Evolutionary conservation across 768 basidiomycete genomes (phyloP).

Genomic region (Mycena galopus): DNA sequence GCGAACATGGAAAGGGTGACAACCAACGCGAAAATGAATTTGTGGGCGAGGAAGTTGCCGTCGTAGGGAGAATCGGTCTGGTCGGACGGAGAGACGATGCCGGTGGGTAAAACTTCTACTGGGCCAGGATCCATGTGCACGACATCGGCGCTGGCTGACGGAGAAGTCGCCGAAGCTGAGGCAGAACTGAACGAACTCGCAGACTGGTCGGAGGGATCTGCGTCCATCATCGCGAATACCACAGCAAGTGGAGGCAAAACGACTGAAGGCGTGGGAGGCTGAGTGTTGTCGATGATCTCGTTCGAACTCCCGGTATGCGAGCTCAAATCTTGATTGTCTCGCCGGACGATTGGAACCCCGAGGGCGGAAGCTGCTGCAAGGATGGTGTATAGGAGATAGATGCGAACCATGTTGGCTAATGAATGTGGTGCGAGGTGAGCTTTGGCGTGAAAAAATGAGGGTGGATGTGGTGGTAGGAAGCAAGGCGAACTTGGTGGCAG

Average conservation of each 20-base stretch:
- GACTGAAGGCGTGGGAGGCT: not conserved
- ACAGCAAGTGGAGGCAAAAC: conserved; percentile 20
- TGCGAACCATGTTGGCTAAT: conserved; percentile 30
- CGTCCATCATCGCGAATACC: conserved; percentile 31
- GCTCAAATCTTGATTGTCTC: conserved; percentile 20
- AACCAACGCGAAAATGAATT: conserved; percentile 26
- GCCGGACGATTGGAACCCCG: conserved; percentile 23
- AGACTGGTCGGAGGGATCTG: conserved; percentile 1
- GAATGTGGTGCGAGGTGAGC: conserved; percentile 28
- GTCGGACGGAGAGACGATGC: conserved; percentile 10
- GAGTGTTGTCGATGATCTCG: conserved; percentile 7
- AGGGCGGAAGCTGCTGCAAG: conserved; percentile 24
- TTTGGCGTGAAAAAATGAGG: conserved; percentile 23
- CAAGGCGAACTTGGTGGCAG: not conserved
- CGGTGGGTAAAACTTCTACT: conserved; percentile 5
- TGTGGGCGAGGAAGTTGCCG: conserved; percentile 8
- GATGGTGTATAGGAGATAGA: conserved; percentile 13
- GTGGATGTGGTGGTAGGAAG: conserved; percentile 21
- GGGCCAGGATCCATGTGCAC: conserved; percentile 24
- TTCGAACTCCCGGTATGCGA: conserved; percentile 13
- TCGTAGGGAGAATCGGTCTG: not conserved
- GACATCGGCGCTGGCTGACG: conserved; percentile 10
- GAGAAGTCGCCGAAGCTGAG: not conserved
- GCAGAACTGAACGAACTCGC: conserved; percentile 7
- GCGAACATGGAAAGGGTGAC: conserved; percentile 31